Evolutionary conservation across 31 red algal genomes (phyloP).

Genomic region (Porphyra umbilicalis): DNA sequence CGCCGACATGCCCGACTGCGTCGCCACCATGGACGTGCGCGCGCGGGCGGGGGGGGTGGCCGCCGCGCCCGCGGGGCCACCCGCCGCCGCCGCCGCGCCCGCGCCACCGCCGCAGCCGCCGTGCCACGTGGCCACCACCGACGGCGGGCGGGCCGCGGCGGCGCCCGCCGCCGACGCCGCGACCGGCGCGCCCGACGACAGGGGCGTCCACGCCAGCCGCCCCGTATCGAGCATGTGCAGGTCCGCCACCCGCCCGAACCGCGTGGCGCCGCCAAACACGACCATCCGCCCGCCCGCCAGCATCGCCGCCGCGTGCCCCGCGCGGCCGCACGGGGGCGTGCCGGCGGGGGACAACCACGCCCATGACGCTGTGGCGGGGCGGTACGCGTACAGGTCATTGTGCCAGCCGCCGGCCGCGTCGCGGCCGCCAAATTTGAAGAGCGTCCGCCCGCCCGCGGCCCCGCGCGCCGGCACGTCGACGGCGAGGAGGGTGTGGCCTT

Average conservation of each 20-base stretch:
- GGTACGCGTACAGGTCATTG: slow-evolving; percentile 1
- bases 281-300: slow-evolving; percentile 37
- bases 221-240: slow-evolving; percentile 38
- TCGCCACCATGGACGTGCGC: slow-evolving; percentile 25
- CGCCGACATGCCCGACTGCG: slow-evolving; percentile 11
- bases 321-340: slow-evolving; percentile 16
- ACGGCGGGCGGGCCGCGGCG: background rate
- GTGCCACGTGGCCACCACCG: background rate
- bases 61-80: slow-evolving; percentile 1
- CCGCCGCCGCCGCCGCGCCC: background rate
- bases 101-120: background rate
- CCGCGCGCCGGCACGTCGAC: background rate
- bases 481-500: background rate
- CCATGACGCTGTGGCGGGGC: slow-evolving; percentile 10
- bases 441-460: slow-evolving; percentile 8
- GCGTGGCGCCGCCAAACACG: slow-evolving; percentile 46
- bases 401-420: slow-evolving; percentile 4
- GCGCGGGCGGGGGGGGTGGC: slow-evolving; percentile 23
- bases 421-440: slow-evolving; percentile 53
- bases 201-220: slow-evolving; percentile 46
- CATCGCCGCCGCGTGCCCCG: slow-evolving; percentile 42
- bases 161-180: background rate
- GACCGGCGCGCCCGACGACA: slow-evolving; percentile 10
- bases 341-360: slow-evolving; percentile 8
- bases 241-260: slow-evolving; percentile 25